These are phyloP conservation scores for Pseudocercospora vitis DNA, from an alignment of 2,329 filamentous ascomycete species.

Conservation along the genomic window DNA sequence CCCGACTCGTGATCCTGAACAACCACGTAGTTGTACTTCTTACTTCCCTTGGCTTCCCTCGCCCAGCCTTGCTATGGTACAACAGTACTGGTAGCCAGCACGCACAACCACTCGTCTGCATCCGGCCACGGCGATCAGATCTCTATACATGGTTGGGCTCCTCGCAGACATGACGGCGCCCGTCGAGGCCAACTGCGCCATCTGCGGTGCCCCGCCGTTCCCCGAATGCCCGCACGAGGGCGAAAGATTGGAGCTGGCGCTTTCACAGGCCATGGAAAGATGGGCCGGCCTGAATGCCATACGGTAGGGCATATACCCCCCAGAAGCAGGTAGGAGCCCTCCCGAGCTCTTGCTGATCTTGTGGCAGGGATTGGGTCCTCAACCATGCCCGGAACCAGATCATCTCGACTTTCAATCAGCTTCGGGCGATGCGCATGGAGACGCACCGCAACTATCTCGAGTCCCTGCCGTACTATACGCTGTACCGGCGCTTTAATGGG, in stretches of 20 bases:
- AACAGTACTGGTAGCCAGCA: not conserved
- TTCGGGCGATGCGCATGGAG: slow-evolving; percentile 43
- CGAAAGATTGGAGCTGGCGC: slow-evolving; percentile 35
- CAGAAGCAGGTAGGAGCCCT: too few species aligned
- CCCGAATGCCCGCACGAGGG: slow-evolving; percentile 39
- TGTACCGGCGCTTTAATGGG: slow-evolving; percentile 49
- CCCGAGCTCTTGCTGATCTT: slow-evolving; percentile 1
- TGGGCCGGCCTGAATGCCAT: slow-evolving; percentile 34
- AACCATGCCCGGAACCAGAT: slow-evolving; percentile 48
- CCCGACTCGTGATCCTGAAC: slow-evolving; percentile 10
- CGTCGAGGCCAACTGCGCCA: slow-evolving; percentile 39
- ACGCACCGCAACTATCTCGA: slow-evolving; percentile 46
- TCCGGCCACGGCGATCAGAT: not conserved
- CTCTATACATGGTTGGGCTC: slow-evolving; percentile 25
- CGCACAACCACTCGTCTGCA: not conserved
- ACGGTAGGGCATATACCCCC: slow-evolving; percentile 26
- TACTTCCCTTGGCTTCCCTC: slow-evolving; percentile 2
- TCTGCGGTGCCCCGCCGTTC: slow-evolving; percentile 37
- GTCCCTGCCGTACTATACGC: slow-evolving; percentile 48
- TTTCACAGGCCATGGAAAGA: slow-evolving; percentile 36
- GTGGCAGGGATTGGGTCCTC: slow-evolving; percentile 49
- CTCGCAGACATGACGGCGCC: slow-evolving; percentile 24
- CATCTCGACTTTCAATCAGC: slow-evolving; percentile 45
- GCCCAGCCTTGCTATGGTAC: not conserved
- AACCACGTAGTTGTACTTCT: slow-evolving; percentile 15